Conservation (phyloP, 208 protist genomes). For the Trypanosoma avium region DNA sequence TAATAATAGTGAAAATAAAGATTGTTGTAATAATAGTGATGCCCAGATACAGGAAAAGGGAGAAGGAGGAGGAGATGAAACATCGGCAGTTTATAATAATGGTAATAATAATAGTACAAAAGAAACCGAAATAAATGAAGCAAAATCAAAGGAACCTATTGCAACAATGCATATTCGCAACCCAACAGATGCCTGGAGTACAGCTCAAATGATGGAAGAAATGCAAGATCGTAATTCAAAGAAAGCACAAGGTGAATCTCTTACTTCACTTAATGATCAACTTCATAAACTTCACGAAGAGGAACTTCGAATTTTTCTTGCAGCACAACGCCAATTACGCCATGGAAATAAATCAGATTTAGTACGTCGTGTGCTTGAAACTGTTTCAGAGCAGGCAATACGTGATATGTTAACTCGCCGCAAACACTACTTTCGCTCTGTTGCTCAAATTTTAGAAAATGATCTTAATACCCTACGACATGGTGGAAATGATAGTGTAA, state of each 20-base stretch:
- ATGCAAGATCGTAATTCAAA: conserved; percentile 31
- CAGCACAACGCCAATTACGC: conserved; percentile 77
- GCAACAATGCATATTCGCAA: conserved; percentile 84
- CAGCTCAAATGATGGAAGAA: conserved; percentile 61
- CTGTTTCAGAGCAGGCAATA: conserved; percentile 53
- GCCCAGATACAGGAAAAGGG: not conserved
- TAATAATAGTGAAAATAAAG: not conserved
- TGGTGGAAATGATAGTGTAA: conserved; percentile 22
- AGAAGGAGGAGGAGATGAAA: not conserved
- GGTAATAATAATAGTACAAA: not conserved
- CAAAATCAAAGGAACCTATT: conserved; percentile 9
- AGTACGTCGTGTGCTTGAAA: conserved; percentile 66
- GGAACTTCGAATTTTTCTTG: conserved; percentile 90
- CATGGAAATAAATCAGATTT: conserved; percentile 76
- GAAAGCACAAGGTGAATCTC: conserved; percentile 29
- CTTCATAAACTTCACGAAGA: conserved; percentile 77
- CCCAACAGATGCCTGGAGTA: conserved; percentile 78
- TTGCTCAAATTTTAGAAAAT: conserved; percentile 69
- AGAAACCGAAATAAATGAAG: not conserved
- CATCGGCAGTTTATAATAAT: not conserved
- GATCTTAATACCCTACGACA: conserved; percentile 47
- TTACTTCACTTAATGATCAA: conserved; percentile 35
- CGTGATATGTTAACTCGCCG: conserved; percentile 80
- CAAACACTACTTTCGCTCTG: conserved; percentile 84
- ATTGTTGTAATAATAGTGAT: not conserved